Conservation (phyloP, 2,329 filamentous ascomycete species). For the Aschersonia sp. region DNA sequence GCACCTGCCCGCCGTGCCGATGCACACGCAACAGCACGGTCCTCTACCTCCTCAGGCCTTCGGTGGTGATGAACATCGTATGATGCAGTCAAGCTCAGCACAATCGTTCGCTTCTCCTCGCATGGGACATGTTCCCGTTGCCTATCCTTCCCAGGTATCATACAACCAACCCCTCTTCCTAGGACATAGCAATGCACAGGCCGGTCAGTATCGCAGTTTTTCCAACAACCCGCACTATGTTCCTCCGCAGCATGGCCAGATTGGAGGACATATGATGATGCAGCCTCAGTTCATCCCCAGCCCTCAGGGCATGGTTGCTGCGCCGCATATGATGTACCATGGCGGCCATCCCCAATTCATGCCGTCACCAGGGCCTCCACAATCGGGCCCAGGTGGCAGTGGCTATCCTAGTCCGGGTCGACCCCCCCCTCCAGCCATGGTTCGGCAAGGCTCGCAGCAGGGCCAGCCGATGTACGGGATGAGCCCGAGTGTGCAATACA, state of each 20-base stretch:
- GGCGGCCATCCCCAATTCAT: conserved; percentile 49
- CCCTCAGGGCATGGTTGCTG: conserved; percentile 54
- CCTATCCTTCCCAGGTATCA: conserved; percentile 56
- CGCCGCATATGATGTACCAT: conserved; percentile 76
- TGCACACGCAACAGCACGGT: conserved; percentile 58
- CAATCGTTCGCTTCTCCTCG: conserved; percentile 81
- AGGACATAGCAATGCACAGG: conserved; percentile 54
- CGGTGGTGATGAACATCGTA: conserved; percentile 71
- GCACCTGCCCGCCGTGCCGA: conserved; percentile 64
- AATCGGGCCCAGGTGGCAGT: conserved; percentile 49
- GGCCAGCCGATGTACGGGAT: conserved; percentile 68
- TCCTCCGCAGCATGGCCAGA: conserved; percentile 53
- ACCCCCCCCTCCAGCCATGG: conserved; percentile 76
- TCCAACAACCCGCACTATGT: conserved; percentile 60
- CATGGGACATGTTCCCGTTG: conserved; percentile 54
- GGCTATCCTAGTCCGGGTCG: conserved; percentile 84
- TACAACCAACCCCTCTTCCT: conserved; percentile 63
- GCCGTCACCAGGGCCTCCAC: conserved; percentile 40
- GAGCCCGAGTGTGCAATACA: conserved; percentile 61
- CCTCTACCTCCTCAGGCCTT: conserved; percentile 52
- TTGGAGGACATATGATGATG: conserved; percentile 74
- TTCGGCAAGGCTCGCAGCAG: conserved; percentile 85
- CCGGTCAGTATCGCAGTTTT: conserved; percentile 55
- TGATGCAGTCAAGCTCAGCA: conserved; percentile 74
- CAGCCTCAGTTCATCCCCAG: conserved; percentile 61